These are phyloP conservation scores for Candida mattraensis DNA, from an alignment of 805 yeast species.

Conservation along the genomic window DNA sequence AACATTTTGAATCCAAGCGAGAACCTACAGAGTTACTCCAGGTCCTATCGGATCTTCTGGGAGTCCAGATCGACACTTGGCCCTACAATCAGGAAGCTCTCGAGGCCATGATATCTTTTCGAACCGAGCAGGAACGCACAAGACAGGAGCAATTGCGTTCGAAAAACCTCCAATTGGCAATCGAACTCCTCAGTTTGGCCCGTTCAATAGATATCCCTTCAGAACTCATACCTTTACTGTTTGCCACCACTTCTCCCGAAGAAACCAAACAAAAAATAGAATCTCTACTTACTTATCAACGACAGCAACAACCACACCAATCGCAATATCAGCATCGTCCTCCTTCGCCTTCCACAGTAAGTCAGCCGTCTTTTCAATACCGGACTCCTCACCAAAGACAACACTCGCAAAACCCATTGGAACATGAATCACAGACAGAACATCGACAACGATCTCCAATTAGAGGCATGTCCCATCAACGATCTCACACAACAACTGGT, in stretches of 20 bases:
- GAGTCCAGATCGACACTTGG: constrained; percentile 22
- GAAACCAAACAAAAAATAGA: constrained; percentile 17
- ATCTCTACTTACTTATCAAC: constrained; percentile 8
- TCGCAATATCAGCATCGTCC: constrained; percentile 1
- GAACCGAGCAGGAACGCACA: constrained; percentile 44
- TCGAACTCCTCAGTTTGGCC: constrained; percentile 38
- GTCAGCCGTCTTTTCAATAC: constrained; percentile 3
- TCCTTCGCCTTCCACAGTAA: constrained; percentile 3
- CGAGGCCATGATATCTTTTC: constrained; percentile 36
- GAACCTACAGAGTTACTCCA: constrained; percentile 1
- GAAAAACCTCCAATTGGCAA: constrained; percentile 34
- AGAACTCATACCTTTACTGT: constrained; percentile 27
- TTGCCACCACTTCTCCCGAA: constrained; percentile 16
- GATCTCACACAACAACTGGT: constrained; percentile 30
- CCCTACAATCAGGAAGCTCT: constrained; percentile 38
- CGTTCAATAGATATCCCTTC: constrained; percentile 23
- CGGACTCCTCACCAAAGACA: constrained; percentile 10
- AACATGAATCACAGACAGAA: constrained; percentile 4
- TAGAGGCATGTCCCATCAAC: constrained; percentile 22
- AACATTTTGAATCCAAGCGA: constrained; percentile 1
- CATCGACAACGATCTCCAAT: constrained; percentile 20
- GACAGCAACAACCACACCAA: background rate
- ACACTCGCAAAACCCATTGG: constrained; percentile 6
- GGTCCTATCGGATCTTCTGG: constrained; percentile 13
- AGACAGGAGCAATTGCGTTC: constrained; percentile 38